Evolutionary conservation across 257 asterid genomes (phyloP), one percentile per base, ranked within the genome.

Genomic region (Solanum bulbocastanum): DNA sequence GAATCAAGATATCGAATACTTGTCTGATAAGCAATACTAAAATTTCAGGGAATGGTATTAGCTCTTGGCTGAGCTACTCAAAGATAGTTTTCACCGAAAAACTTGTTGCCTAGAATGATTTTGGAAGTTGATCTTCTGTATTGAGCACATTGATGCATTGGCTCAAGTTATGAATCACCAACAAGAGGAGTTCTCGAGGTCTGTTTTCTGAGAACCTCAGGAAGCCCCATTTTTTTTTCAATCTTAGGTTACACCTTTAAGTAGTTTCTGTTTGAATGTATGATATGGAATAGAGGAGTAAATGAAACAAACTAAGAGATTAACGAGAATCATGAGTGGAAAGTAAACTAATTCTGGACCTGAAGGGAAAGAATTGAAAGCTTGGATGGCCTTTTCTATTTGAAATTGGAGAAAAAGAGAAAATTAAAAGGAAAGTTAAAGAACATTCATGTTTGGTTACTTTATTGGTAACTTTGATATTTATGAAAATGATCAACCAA

Each of bases 131-230:
- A 78, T 27, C 72, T 16, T 3, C 33, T 73, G 44, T 75, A 65
- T 82, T 85, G 88, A 44, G 49, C 76, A 82, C 56, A 69, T 72
- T 82, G 88, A 87, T 90, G 65, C 79, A 91, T 87, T 89, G 89
- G 88, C 91, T 91, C 90, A 89, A 94, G 92, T 86, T 86, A 96
- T 96, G 99, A 91, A 85, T 87, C 88, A 79, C 78, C 92, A 16
- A 88, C 93, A 89, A 39, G 97, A 93, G 90, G 93, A 93, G 92
- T 90, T 92, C 86, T 96, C 93, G 84, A 95, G 99, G 99, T 96
- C 89, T 87, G 98, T 91, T 92, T 44, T 46, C 39, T 62, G 74
- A 52, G 62, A 52, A 52, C n/a, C 62, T 52, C 4, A 1, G 62
- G 62, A 52, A 52, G 62, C n/a, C n/a, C 22, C 69, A 33, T 4